A percentile compares a stretch with the other conserved stretches of the same genome.
phyloP scores from a whole-genome alignment of 179 eudicot genomes.

The Dionaea muscipula region DNA sequence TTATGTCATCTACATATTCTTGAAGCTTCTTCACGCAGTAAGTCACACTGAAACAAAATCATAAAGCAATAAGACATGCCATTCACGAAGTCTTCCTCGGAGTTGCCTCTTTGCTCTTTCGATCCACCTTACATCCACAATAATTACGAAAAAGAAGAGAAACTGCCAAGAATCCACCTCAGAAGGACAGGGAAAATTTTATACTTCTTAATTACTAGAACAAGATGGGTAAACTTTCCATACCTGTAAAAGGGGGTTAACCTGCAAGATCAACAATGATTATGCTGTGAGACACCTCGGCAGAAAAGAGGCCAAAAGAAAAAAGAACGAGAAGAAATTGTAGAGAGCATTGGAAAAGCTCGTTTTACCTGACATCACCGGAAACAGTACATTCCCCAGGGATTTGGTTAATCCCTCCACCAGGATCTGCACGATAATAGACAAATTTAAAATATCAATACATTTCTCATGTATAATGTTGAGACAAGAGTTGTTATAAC shows the following conservation, averaged over 20 bases:
- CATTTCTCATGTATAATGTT: slow-evolving; percentile 1
- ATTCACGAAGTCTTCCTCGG: no score
- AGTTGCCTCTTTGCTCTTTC: no score
- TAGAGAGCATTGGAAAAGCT: no score
- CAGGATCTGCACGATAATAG: slow-evolving; percentile 54
- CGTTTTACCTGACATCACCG: slow-evolving; percentile 79
- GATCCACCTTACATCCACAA: no score
- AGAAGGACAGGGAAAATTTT: no score
- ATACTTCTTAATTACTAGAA: no score
- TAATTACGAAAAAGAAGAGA: not conserved
- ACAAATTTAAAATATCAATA: slow-evolving; percentile 5
- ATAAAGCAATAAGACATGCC: slow-evolving; percentile 7
- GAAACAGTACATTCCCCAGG: slow-evolving; percentile 71
- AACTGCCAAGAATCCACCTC: not conserved
- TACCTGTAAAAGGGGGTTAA: slow-evolving; percentile 95
- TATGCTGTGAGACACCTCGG: slow-evolving; percentile 4
- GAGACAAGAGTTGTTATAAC: no score
- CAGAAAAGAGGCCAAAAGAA: not conserved
- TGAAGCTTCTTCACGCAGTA: slow-evolving; percentile 63
- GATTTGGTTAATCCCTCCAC: slow-evolving; percentile 90
- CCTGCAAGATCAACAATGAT: slow-evolving; percentile 40
- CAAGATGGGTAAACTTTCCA: no score
- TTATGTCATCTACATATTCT: slow-evolving; percentile 74
- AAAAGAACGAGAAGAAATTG: not conserved
- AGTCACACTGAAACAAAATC: slow-evolving; percentile 39